These are phyloP conservation scores for Rusavskia elegans DNA, from an alignment of 495 filamentous ascomycete species.

Conservation along the genomic window DNA sequence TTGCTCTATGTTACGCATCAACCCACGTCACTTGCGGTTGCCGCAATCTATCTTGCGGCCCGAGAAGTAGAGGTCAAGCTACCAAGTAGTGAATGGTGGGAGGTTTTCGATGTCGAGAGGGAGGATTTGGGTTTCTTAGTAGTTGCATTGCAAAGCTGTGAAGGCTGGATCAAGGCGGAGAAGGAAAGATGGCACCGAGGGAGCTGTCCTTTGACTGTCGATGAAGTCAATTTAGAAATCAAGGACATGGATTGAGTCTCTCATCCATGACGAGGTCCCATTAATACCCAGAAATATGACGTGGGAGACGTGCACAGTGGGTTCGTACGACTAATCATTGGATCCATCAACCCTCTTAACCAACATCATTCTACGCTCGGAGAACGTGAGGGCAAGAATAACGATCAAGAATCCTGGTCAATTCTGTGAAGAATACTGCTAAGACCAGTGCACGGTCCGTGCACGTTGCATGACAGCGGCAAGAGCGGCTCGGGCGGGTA, in stretches of 20 bases:
- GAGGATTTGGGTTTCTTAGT: slow-evolving; percentile 92
- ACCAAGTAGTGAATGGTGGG: slow-evolving; percentile 83
- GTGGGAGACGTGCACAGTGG: too few species aligned
- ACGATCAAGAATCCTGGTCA: too few species aligned
- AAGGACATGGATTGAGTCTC: slow-evolving; percentile 25
- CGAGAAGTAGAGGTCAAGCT: slow-evolving; percentile 61
- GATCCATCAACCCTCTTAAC: too few species aligned
- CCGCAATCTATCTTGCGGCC: slow-evolving; percentile 79
- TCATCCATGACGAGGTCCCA: too few species aligned
- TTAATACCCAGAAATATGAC: too few species aligned
- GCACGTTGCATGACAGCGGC: too few species aligned
- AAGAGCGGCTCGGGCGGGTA: too few species aligned
- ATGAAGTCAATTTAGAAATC: slow-evolving; percentile 45
- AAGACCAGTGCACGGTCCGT: too few species aligned
- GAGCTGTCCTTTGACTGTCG: slow-evolving; percentile 25
- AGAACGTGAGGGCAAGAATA: too few species aligned
- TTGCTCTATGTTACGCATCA: slow-evolving; percentile 85
- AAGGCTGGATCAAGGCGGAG: slow-evolving; percentile 48
- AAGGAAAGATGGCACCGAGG: slow-evolving; percentile 25
- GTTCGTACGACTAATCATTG: too few species aligned
- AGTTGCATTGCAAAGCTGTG: slow-evolving; percentile 67
- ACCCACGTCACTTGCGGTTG: slow-evolving; percentile 68
- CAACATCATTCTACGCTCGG: too few species aligned
- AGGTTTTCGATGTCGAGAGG: slow-evolving; percentile 92
- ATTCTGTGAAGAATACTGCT: too few species aligned